Evolutionary conservation across 1,284 basidiomycete species (phyloP), one percentile per base, ranked within the genome.

Genomic region (Tranzscheliella williamsii): DNA sequence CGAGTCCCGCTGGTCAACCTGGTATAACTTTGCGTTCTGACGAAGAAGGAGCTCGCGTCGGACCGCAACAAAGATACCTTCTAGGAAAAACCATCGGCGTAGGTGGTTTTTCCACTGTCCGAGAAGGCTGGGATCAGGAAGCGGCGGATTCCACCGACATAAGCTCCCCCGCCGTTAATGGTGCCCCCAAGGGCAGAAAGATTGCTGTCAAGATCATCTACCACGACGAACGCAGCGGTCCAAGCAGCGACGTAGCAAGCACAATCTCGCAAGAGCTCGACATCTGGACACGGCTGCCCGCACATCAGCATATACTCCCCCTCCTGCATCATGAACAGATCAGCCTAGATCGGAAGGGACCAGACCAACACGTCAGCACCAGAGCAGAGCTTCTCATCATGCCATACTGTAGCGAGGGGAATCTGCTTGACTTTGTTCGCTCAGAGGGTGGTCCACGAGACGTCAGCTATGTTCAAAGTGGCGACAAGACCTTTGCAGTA

Each of bases 61-160:
- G 66, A 5, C 67, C 67, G 4, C 47, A 43, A 0, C 55, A 53
- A 12, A 41, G 79, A n/a, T 94, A 91, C 73, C 84, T 84, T 5
- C 83, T 96, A 0, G 91, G 89, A 17, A 82, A 83, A 38, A 81
- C 88, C 62, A 84, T 96, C 9, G 92, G 89, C 15, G 82, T 85
- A 43, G 92, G 93, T 5, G 89, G 86, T 7, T 91, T 91, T 76
- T 91, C 90, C n/a, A 86, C 85, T 32, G 89, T 96, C 38, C 82
- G 89, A 34, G 84, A 85, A 30, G 91, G 46, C 11, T 73, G 53
- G 62, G 70, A 71, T 38, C 38, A 66, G 11, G 47, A 54, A 21
- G 49, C 41, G 4, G 34, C 55, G 34, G 50, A 36, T 15, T 46
- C 54, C 2, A 24, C 41, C 21, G 44, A 60, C n/a, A 51, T 46